These are phyloP conservation scores for Candida alai DNA, from an alignment of 805 yeast species.

Conservation along the genomic window DNA sequence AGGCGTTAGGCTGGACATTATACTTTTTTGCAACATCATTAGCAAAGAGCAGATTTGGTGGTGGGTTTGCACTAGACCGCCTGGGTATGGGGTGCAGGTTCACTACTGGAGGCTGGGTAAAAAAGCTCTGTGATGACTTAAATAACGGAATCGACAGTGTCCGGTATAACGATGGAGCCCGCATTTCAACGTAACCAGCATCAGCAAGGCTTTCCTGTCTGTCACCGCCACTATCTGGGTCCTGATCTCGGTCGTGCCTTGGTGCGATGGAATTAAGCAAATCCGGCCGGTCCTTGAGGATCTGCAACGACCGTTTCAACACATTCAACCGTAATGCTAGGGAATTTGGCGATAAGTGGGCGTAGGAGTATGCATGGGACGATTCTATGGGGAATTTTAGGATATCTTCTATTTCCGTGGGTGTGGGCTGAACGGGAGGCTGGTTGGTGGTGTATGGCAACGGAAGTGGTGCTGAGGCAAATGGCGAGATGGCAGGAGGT, in stretches of 20 bases:
- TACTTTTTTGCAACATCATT: constrained; percentile 10
- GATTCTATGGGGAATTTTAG: constrained; percentile 72
- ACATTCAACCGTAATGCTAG: constrained; percentile 72
- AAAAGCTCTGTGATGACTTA: no score
- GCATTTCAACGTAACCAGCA: no score
- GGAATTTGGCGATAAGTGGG: constrained; percentile 77
- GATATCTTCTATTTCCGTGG: constrained; percentile 32
- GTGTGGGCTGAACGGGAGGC: no score
- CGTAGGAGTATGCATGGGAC: constrained; percentile 81
- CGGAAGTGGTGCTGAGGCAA: constrained; percentile 6
- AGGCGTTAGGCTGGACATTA: constrained; percentile 39
- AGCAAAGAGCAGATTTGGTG: no score
- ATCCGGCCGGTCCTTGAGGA: constrained; percentile 62
- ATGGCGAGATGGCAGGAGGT: no score
- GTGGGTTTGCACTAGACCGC: constrained; percentile 4
- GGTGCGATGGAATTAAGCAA: constrained; percentile 22
- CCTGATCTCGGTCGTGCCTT: constrained; percentile 1
- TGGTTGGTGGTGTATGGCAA: no score
- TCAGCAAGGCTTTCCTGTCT: neutral
- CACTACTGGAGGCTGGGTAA: no score
- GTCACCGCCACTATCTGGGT: no score
- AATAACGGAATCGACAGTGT: no score
- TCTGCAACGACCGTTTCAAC: constrained; percentile 70
- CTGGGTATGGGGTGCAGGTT: no score
- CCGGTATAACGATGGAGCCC: no score